These are phyloP conservation scores for Brasenia schreberi DNA, from an alignment of 164 flowering plant genomes.

Conservation along the genomic window DNA sequence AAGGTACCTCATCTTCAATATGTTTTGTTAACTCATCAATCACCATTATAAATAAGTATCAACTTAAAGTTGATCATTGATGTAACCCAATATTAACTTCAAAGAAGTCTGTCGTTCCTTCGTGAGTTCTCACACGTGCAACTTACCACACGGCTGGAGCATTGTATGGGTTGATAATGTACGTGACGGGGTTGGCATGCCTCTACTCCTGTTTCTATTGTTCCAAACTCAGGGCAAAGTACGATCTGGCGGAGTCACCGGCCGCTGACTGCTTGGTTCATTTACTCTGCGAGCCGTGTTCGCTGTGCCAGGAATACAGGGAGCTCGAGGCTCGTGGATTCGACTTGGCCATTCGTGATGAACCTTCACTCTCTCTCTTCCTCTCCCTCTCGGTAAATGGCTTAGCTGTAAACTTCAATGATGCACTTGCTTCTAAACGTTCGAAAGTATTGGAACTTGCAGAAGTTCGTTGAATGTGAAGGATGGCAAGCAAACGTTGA, in stretches of 20 bases:
- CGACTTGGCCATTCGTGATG: slow-evolving; percentile 7
- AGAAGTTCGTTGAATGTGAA: not conserved
- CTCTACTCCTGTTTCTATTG: slow-evolving; percentile 12
- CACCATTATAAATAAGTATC: too few relatives aligned
- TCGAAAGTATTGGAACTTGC: not conserved
- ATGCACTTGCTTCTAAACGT: not conserved
- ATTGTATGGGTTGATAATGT: slow-evolving; percentile 5
- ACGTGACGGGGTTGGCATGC: slow-evolving; percentile 6
- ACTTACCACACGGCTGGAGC: slow-evolving; percentile 9
- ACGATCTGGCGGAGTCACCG: slow-evolving; percentile 2
- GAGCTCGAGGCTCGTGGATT: slow-evolving; percentile 12
- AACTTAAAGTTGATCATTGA: too few relatives aligned
- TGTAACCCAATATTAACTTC: too few relatives aligned
- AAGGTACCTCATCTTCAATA: too few relatives aligned
- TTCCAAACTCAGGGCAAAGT: slow-evolving; percentile 10
- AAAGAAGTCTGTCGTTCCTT: too few relatives aligned
- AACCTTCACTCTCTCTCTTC: slow-evolving; percentile 1
- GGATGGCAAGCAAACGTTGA: slow-evolving; percentile 18
- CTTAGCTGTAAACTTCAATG: not conserved
- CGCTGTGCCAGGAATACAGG: slow-evolving; percentile 9
- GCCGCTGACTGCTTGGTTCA: slow-evolving; percentile 9
- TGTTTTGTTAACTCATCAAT: too few relatives aligned
- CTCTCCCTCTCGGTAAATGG: not conserved
- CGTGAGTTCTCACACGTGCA: slow-evolving; percentile 1
- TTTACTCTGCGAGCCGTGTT: slow-evolving; percentile 9